Percentiles rank a stretch among this genome's conserved stretches.
phyloP scores from a whole-genome alignment of 2,329 filamentous ascomycete genomes.

The Didymella pinodella region DNA sequence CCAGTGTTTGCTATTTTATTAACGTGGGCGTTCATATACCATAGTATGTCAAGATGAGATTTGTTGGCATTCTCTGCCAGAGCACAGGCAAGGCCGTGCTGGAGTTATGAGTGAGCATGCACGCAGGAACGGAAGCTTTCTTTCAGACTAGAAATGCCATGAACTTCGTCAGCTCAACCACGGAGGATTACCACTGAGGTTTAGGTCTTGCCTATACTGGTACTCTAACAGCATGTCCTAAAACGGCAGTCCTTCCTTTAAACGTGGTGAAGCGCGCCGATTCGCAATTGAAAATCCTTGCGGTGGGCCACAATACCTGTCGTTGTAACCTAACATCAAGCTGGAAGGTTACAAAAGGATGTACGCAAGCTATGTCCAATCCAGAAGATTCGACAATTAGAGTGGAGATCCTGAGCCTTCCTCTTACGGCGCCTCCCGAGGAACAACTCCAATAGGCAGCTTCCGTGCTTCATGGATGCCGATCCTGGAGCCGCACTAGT shows the following conservation, averaged over 20 bases:
- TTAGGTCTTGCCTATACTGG: too few species aligned
- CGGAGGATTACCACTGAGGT: too few species aligned
- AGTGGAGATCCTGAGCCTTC: neutral
- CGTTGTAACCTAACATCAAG: neutral
- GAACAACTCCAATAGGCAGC: neutral
- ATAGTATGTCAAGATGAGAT: too few species aligned
- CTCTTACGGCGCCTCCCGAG: constrained; percentile 7
- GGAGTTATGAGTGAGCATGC: too few species aligned
- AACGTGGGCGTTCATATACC: too few species aligned
- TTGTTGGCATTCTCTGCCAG: neutral
- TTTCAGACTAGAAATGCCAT: too few species aligned
- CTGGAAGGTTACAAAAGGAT: neutral
- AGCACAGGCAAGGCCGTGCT: neutral
- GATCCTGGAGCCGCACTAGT: constrained; percentile 10
- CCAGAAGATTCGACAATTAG: neutral
- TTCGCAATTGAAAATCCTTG: neutral
- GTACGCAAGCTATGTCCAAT: neutral
- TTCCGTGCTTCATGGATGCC: neutral
- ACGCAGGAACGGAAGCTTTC: too few species aligned
- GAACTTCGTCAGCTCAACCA: too few species aligned
- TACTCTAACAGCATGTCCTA: neutral
- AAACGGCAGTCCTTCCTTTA: too few species aligned
- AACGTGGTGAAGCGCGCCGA: neutral
- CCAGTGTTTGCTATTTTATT: neutral
- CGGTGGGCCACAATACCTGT: neutral